Base-by-base conservation (phyloP, 2,329 filamentous ascomycete species). In the Onygenales sp. region DNA sequence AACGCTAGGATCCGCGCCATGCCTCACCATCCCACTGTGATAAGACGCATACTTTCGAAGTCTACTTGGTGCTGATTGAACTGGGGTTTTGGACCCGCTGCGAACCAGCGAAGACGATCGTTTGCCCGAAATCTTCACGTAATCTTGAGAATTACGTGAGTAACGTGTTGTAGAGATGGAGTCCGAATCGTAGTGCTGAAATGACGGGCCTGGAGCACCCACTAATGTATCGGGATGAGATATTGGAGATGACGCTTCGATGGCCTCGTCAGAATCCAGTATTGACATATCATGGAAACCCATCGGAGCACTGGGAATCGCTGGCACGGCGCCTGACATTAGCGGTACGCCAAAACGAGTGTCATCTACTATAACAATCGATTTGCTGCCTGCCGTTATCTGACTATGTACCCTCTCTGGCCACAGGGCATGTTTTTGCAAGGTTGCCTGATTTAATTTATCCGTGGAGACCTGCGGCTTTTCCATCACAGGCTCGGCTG, bases 331-430 rank as follows among this genome's bases (percentile, higher is more conserved):
- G 7, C 72, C 72, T 9, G 72, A 67, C 65, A 71, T 73, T 4
- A 66, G 52, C n/a, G 69, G 67, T 35, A 66, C 58, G 39, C 68
- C 62, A 7, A 69, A 60, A 7, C 72, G 71, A 35, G 79, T 82
- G 58, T 80, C 79, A 60, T 94, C 88, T 38, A 95, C 83, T 63
- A 95, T 94, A 53, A 95, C 79, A 59, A 95, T 94, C 0, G 89
- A 95, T 64, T 91, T 86, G 74, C 89, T 95, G n/a, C 89, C 87
- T 9, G 78, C 77, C 0, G 89, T 93, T 44, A 92, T 80, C 53
- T 75, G 75, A 58, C 79, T 82, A 51, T 65, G 59, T 35, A 62
- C 55, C 44, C 78, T 70, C 7, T 69, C 59, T 5, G 65, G 56
- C 6, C 64, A 63, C 5, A 62, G 59, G 4, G 69, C 61, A 2